These are phyloP conservation scores for Claviceps monticola DNA, from an alignment of 2,329 filamentous ascomycete species.

Conservation along the genomic window DNA sequence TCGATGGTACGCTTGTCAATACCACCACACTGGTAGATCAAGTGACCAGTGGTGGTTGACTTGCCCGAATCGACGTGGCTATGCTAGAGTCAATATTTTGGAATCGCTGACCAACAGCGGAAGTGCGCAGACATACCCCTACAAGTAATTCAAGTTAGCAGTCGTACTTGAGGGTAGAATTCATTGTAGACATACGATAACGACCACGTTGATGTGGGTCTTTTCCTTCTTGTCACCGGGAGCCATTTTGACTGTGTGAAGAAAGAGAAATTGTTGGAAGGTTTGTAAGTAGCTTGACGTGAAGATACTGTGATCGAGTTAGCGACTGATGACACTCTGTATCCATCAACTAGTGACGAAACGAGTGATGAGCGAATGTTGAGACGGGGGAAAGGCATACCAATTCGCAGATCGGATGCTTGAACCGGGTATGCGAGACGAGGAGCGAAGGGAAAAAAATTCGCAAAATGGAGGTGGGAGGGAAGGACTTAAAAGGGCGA, in stretches of 20 bases:
- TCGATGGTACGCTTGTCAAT: conserved; percentile 99
- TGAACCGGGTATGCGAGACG: conserved; percentile 31
- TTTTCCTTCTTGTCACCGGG: conserved; percentile 61
- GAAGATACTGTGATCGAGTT: conserved; percentile 1
- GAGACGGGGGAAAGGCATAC: conserved; percentile 14
- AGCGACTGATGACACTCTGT: background rate
- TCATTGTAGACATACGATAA: conserved; percentile 48
- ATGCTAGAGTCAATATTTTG: conserved; percentile 12
- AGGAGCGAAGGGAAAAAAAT: conserved; percentile 24
- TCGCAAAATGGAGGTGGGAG: conserved; percentile 22
- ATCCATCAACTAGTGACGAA: conserved; percentile 3
- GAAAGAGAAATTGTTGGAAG: conserved; percentile 1
- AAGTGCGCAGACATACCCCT: conserved; percentile 15
- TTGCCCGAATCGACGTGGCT: conserved; percentile 98
- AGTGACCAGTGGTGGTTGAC: conserved; percentile 85
- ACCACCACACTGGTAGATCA: conserved; percentile 99
- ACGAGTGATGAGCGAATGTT: background rate
- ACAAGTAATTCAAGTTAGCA: conserved; percentile 9
- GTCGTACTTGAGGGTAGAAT: background rate
- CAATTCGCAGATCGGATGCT: conserved; percentile 30
- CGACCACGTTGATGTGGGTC: conserved; percentile 94
- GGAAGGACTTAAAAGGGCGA: conserved; percentile 25
- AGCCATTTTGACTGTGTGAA: conserved; percentile 26
- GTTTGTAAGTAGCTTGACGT: conserved; percentile 6
- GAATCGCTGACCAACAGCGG: conserved; percentile 17